Evolutionary conservation across 768 basidiomycete species (phyloP), one percentile per base, ranked within the genome.

Genomic region (Lentinus brumalis): DNA sequence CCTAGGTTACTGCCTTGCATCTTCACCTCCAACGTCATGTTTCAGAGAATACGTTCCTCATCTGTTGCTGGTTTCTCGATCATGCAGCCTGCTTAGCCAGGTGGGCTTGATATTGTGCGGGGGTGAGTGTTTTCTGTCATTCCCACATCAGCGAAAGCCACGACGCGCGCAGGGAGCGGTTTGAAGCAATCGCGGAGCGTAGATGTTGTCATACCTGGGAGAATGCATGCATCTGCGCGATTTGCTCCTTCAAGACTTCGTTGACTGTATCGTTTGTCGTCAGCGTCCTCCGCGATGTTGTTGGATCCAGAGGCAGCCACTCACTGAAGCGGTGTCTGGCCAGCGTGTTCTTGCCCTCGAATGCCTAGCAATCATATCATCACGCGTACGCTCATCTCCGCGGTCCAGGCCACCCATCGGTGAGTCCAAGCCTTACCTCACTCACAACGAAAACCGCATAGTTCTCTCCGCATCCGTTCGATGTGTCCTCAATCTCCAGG

Each of bases 221-320:
- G 74, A 94, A 94, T 5, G 92, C 92, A 67, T 94, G 92, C 82
- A 94, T 87, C 58, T 88, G 83, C 0, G 88, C 78, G 58, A 94
- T 92, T 66, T 92, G 79, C 2, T 75, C 76, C 75, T 90, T 93
- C 68, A 94, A 71, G 9, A 87, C 69, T 26, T 91, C 87, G 67
- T 94, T 93, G 59, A 94, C 92, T 94, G 61, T 4, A 54, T 26
- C 12, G 29, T n/a, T n/a, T n/a, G 8, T n/a, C n/a, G 31, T 47
- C 39, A 57, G 39, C 40, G 41, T 49, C 29, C 4, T 10, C 8
- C n/a, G n/a, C n/a, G n/a, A n/a, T n/a, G n/a, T n/a, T n/a, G n/a
- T n/a, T n/a, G n/a, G n/a, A n/a, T n/a, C 15, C 15, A 35, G 21
- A 35, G 6, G 35, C 11, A 6, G 35, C 35, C 14, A 75, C 81